Base-by-base conservation (phyloP, 352 stramenopile genomes). In the Phytophthora sojae region DNA sequence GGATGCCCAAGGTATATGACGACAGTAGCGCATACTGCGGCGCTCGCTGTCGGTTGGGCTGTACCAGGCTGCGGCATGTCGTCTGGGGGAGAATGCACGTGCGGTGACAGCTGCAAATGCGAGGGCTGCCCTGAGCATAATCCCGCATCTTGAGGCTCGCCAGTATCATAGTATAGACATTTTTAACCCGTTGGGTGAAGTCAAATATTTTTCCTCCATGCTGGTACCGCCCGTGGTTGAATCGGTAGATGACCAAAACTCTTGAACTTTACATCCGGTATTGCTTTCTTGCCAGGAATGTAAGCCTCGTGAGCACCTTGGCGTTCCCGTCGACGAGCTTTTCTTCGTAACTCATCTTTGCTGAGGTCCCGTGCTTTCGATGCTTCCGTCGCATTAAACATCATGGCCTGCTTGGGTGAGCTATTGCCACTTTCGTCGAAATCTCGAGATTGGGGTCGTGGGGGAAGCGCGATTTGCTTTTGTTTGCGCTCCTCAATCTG, bases 1-100 rank as follows among this genome's bases (percentile, higher is more conserved):
- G 82, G 77, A 29, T 96, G 89, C 65, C 70, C 79, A 39, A 85
- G 90, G 57, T 96, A 96, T 67, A 88, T 86, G 67, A 88, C 78
- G 2, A 93, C 83, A 1, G 76, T 96, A 50, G 89, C 89, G 6
- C 89, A 96, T 57, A 91, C 87, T 3, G 89, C 89, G 7, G 89
- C 89, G 4, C 67, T 95, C 5, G 89, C 89, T 30, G 74, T 95
- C 32, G 89, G 89, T 2, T 96, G 89, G 89, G 72, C 81, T 6
- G 85, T 96, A 4, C 85, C 89, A 47, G 89, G 89, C 0, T 96
- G 89, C 52, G 89, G 82, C 3, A 96, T 96, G 89, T 77, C 80
- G 1, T 88, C 74, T 72, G 89, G 89, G 6, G 83, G 85, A 49
- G 87, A 96, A 57, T 96, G 89, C 60, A 95, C 82, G 0, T 96